Conservation (phyloP, 768 basidiomycete genomes). For the Lactarius quietus region DNA sequence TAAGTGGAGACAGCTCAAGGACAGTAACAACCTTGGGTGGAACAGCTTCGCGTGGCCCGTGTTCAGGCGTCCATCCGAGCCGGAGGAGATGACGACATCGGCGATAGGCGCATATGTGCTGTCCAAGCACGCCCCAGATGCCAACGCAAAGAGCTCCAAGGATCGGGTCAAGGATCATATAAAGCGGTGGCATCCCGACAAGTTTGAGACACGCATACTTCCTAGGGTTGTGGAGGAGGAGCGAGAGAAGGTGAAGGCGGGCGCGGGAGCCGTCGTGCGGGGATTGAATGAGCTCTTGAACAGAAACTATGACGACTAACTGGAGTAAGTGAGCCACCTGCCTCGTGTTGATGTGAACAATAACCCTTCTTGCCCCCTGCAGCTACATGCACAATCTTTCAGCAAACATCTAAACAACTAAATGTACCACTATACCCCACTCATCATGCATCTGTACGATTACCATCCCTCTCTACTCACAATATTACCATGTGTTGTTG, state of each 20-base stretch:
- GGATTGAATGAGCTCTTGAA: constrained; percentile 67
- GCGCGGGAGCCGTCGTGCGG: constrained; percentile 69
- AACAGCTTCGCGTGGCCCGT: constrained; percentile 73
- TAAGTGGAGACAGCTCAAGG: constrained; percentile 49
- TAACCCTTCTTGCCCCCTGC: neutral
- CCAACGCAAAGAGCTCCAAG: constrained; percentile 51
- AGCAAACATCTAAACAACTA: constrained; percentile 20
- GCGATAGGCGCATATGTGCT: constrained; percentile 61
- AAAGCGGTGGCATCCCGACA: constrained; percentile 78
- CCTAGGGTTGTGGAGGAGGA: constrained; percentile 61
- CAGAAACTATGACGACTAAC: constrained; percentile 33
- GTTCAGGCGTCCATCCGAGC: constrained; percentile 49
- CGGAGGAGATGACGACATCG: constrained; percentile 57
- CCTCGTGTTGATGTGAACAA: neutral
- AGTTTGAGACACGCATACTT: constrained; percentile 68
- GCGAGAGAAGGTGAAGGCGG: constrained; percentile 62
- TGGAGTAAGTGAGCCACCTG: constrained; percentile 21
- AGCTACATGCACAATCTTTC: constrained; percentile 24
- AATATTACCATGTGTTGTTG: constrained; percentile 19
- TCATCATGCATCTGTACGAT: constrained; percentile 29
- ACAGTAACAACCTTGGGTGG: constrained; percentile 50
- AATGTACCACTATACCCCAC: constrained; percentile 28
- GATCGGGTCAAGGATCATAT: constrained; percentile 76
- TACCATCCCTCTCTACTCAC: constrained; percentile 23
- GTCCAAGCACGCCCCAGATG: constrained; percentile 52